Base-by-base conservation (phyloP, 371 early-diverging fungal genomes). In the Amoeboaphelidium protococcarum region DNA sequence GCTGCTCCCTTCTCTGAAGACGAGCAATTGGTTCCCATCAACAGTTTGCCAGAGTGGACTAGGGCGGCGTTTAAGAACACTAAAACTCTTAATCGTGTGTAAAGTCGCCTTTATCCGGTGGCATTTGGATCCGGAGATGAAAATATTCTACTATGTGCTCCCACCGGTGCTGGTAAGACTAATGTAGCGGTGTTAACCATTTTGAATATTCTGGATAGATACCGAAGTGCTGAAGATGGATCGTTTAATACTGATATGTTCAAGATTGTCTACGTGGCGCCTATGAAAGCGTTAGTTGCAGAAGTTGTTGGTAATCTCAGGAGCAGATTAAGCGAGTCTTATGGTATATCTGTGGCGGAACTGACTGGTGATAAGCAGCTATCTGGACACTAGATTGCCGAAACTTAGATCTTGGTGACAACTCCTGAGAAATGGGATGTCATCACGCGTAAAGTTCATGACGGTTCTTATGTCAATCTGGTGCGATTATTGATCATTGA, bases 351-450 rank as follows among this genome's bases (percentile, higher is more conserved):
- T 20, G 94, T 98, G 19, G 78, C 82, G 10, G 99, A 99, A 67
- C 72, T 96, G 56, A 97, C 99, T 16, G 99, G 98, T 58, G 98
- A 98, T 66, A 77, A 84, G 2, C 91, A 95, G 56, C 60, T 95
- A 50, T 87, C 89, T 23, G 80, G 81, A 60, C 77, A 79, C 55
- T 89, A 96, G 58, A 81, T 97, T 44, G 69, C 82, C 13, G 83
- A 84, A 44, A 85, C 94, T 0, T 84, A 92, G 55, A 77, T 99
- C 55, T 88, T 99, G 53, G 82, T 99, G 22, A 96, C 97, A 2
- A 99, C 99, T 0, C 99, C 99, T 4, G 99, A 99, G 62, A 99
- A 99, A 62, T 98, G 97, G 91, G 99, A 99, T 64, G 78, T 97
- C 23, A 78, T 90, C 44, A 98, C 99, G 23, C 79, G 98, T 54